Conservation (phyloP, 768 basidiomycete species). For the Rhodotorula paludigena region DNA sequence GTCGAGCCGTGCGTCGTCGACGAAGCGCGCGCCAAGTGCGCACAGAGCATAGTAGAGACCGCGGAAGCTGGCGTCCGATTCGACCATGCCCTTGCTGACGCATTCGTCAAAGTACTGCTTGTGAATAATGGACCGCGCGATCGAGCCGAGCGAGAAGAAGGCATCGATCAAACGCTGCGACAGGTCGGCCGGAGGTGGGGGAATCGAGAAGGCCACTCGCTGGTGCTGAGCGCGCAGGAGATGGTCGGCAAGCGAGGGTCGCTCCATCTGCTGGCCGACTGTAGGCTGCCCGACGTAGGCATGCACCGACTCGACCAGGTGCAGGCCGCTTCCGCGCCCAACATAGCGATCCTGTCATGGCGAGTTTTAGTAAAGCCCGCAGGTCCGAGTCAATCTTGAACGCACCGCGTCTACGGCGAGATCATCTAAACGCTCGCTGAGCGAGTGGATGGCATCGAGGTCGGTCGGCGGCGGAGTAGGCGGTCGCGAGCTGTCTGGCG, state of each 20-base stretch:
- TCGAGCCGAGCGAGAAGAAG: constrained; percentile 60
- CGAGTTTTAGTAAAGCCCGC: too few species aligned
- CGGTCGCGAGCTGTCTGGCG: neutral
- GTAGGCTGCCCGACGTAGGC: neutral
- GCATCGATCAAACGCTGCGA: constrained; percentile 56
- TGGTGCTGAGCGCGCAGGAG: constrained; percentile 29
- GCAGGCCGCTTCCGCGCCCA: constrained; percentile 25
- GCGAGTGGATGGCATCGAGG: constrained; percentile 23
- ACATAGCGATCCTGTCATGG: constrained; percentile 23
- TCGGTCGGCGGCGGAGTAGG: constrained; percentile 5
- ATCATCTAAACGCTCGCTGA: constrained; percentile 13
- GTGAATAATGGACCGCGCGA: constrained; percentile 64
- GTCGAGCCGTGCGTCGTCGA: constrained; percentile 60
- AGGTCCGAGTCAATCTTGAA: too few species aligned
- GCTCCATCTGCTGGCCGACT: neutral
- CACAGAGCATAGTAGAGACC: constrained; percentile 63
- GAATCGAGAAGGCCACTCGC: constrained; percentile 15
- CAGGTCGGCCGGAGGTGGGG: constrained; percentile 64
- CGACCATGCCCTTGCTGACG: constrained; percentile 55
- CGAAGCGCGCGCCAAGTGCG: constrained; percentile 59
- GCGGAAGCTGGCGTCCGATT: constrained; percentile 56
- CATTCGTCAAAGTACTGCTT: constrained; percentile 61
- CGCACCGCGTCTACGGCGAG: constrained; percentile 14
- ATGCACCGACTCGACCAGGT: constrained; percentile 21
- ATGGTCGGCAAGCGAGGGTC: constrained; percentile 6